Conservation (phyloP, 1,284 basidiomycete genomes). For the Moesziomyces globuligerus region DNA sequence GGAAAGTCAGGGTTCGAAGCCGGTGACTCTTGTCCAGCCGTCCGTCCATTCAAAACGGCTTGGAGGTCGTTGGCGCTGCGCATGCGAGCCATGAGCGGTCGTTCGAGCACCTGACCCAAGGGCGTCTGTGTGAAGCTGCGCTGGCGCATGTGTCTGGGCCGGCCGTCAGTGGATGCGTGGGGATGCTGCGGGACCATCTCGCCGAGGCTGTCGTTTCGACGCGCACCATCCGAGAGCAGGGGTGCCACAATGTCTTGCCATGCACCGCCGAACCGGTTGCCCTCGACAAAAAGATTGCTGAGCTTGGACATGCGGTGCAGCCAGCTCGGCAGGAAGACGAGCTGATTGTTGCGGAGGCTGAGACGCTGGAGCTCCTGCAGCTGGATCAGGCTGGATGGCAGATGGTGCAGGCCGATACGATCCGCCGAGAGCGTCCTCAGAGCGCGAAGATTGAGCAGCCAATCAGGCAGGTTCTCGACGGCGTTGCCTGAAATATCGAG, state of each 20-base stretch:
- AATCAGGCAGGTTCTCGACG: constrained; percentile 71
- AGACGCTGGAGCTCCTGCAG: constrained; percentile 82
- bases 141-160: neutral
- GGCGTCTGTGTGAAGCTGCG: constrained; percentile 9
- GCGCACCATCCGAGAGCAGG: constrained; percentile 10
- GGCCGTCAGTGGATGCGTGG: neutral
- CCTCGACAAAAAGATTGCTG: constrained; percentile 87
- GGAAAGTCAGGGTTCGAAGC: constrained; percentile 19
- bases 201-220: neutral
- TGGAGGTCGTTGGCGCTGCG: constrained; percentile 44
- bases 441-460: constrained; percentile 78
- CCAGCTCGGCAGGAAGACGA: constrained; percentile 92
- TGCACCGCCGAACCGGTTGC: constrained; percentile 89
- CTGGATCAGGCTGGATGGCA: constrained; percentile 70
- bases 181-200: neutral
- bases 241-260: constrained; percentile 82
- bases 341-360: constrained; percentile 85
- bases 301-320: constrained; percentile 83
- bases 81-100: constrained; percentile 29
- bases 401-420: constrained; percentile 78
- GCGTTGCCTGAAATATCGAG: constrained; percentile 92
- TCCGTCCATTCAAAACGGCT: constrained; percentile 11
- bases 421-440: constrained; percentile 90
- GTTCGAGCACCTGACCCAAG: constrained; percentile 1
- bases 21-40: constrained; percentile 11